Base-by-base conservation (phyloP, 768 basidiomycete species). In the Candolleomyces aberdarensis region DNA sequence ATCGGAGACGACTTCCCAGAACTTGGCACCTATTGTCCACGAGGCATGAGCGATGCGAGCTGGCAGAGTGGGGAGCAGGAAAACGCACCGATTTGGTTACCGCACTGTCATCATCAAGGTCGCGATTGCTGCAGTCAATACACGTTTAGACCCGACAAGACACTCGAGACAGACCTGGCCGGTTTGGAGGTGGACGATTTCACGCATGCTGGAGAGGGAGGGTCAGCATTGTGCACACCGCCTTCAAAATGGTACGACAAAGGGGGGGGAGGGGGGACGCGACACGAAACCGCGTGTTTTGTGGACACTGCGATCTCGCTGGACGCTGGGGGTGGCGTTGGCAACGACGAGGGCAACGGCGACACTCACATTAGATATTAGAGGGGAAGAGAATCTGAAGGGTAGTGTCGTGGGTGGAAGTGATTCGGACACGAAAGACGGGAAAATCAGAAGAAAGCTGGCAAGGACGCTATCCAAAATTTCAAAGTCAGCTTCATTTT, bases 141-240 rank as follows among this genome's bases (percentile, higher is more conserved):
- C 22, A 14, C 36, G 70, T 69, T 64, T 57, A 70, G 67, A 63
- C 64, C 71, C 70, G 66, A 66, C 59, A 67, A 63, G 60, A 74
- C 68, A 67, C 56, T 73, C 81, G 68, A 48, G 55, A 78, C 88
- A 70, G 71, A 94, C 94, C 87, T 97, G 96, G 81, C 96, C 96
- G 65, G 96, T 98, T 78, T 98, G 96, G 72, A 98, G 88, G 81
- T 98, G 96, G 75, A 98, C 96, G 79, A 98, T 98, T 88, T 98
- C 96, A 83, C 96, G 92, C 92, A 94, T 94, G 83, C 92, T 94
- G 68, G 48, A 72, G 68, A 68, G 72, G 73, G 51, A 69, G 76
- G 62, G 65, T 62, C 65, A 62, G 57, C 55, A 69, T 50, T 62
- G 57, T 49, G 64, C 56, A 58, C 58, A 58, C 43, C 17, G 32